Evolutionary conservation across 225 moss, liverwort and hornwort genomes (phyloP).

Genomic region (Lunularia cruciata): DNA sequence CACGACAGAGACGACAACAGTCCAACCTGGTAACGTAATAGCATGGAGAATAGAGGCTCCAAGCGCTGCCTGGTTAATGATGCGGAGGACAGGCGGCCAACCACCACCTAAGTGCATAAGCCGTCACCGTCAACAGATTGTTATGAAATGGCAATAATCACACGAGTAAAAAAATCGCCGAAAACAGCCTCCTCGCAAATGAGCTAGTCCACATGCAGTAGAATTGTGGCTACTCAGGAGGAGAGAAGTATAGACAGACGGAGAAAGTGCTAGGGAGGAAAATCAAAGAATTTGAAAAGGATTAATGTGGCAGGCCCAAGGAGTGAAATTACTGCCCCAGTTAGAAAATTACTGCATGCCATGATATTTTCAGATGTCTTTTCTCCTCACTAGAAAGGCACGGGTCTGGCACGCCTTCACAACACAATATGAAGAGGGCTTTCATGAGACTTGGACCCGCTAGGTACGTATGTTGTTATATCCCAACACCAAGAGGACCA

Average conservation of each 20-base stretch:
- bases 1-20: slow-evolving; percentile 36
- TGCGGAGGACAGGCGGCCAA: slow-evolving; percentile 45
- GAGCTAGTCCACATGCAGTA: slow-evolving; percentile 16
- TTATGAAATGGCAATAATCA: slow-evolving; percentile 1
- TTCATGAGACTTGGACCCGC: slow-evolving; percentile 39
- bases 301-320: too few relatives aligned
- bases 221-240: neutral
- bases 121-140: slow-evolving; percentile 55
- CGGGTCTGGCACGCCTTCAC: neutral
- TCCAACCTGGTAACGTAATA: slow-evolving; percentile 42
- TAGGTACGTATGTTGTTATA: slow-evolving; percentile 48
- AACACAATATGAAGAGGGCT: slow-evolving; percentile 26
- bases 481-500: slow-evolving; percentile 70
- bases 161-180: slow-evolving; percentile 9
- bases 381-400: slow-evolving; percentile 9
- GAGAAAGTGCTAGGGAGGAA: neutral
- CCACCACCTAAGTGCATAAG: slow-evolving; percentile 86
- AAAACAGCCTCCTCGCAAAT: slow-evolving; percentile 1
- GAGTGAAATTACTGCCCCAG: neutral
- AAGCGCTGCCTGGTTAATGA: slow-evolving; percentile 41
- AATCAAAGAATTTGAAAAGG: neutral
- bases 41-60: slow-evolving; percentile 46
- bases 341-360: neutral
- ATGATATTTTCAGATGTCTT: neutral
- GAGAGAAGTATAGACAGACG: slow-evolving; percentile 1